Base-by-base conservation (phyloP, 164 flowering plant species). In the Annona squamosa region DNA sequence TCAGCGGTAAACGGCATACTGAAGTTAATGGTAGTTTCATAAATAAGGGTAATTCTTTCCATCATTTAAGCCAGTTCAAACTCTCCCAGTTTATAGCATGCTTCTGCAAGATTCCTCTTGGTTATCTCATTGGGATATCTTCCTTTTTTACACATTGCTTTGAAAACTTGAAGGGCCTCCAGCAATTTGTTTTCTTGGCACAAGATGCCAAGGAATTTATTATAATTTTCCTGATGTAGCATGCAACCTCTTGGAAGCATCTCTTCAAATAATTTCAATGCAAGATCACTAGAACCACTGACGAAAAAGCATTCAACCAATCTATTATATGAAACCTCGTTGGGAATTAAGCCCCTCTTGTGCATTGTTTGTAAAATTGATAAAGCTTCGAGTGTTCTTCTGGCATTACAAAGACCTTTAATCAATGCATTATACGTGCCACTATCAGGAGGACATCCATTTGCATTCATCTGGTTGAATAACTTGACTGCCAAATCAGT, bases 301-400 rank as follows among this genome's bases (percentile, higher is more conserved):
- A 72, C 65, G 73, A 79, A 85, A 63, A 86, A 79, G 59, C 76
- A 71, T 45, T 74, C 44, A 44, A 89, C 81, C 69, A 89, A 57
- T 62, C 71, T 73, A 56, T 86, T 80, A 75, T 82, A 89, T 42
- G 85, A 76, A 46, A 44, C 63, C 74, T 73, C 75, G 41, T 71
- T 79, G 45, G 90, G 91, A 52, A 75, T 67, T 48, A 87, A 74
- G 3, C 94, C 89, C 72, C 80, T 86, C 80, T 89, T 88, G 41
- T 77, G 78, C 94, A 89, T 88, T n/a, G 75, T 48, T 37, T 67
- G 65, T 7, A 75, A 67, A 44, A 88, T 68, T 19, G 86, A 80
- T 67, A 88, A 73, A 37, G 88, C 94, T 77, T 90, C 88, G 17
- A 62, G 1, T n/a, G 76, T 48, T 78, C 90, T 81, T 68, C 84